Percentiles rank a stretch among this genome's conserved stretches.
phyloP scores from a whole-genome alignment of 2,329 filamentous ascomycete genomes.

The Pyrenophora seminiperda region DNA sequence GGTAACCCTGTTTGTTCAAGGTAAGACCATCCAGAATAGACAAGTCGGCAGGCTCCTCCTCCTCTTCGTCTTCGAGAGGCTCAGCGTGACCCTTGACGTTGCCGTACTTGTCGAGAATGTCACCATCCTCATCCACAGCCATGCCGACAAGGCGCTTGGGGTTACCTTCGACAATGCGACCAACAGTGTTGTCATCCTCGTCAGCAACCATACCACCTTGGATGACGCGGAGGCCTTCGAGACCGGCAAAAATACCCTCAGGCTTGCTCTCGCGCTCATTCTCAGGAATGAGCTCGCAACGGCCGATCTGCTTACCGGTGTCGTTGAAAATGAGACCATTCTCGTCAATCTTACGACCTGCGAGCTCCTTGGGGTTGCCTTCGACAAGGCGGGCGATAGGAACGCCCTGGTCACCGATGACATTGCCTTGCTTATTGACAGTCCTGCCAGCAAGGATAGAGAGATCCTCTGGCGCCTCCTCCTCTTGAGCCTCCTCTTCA shows the following conservation, averaged over 20 bases:
- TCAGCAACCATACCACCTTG: conserved; percentile 56
- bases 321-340: conserved; percentile 74
- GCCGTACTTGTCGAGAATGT: conserved; percentile 65
- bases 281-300: conserved; percentile 69
- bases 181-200: conserved; percentile 58
- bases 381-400: conserved; percentile 69
- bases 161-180: conserved; percentile 63
- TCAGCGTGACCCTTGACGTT: conserved; percentile 66
- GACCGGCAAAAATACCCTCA: conserved; percentile 57
- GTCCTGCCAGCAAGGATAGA: conserved; percentile 54
- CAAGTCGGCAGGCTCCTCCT: conserved; percentile 53
- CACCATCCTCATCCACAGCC: conserved; percentile 66
- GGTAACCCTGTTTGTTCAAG: conserved; percentile 64
- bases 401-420: conserved; percentile 57
- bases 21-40: conserved; percentile 60
- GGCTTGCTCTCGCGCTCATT: conserved; percentile 62
- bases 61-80: conserved; percentile 55
- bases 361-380: conserved; percentile 66
- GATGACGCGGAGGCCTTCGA: conserved; percentile 55
- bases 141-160: conserved; percentile 64
- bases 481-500: conserved; percentile 59
- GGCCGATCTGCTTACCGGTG: conserved; percentile 71
- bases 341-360: conserved; percentile 73
- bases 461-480: conserved; percentile 51
- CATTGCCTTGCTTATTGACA: conserved; percentile 57